These are phyloP conservation scores for Pichia phayaonensis DNA, from an alignment of 805 yeast species.

Conservation along the genomic window DNA sequence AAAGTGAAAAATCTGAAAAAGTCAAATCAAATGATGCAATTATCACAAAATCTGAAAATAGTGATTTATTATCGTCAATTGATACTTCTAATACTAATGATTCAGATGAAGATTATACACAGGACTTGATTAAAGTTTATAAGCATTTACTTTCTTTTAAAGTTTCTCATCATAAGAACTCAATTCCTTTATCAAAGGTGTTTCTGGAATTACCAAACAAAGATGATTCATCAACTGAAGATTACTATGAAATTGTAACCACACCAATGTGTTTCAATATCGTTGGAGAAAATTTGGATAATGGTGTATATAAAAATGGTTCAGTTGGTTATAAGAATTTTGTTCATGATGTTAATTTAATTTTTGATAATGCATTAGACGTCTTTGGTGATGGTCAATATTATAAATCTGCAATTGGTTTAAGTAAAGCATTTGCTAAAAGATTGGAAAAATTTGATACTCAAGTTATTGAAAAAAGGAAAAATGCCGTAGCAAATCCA, in stretches of 20 bases:
- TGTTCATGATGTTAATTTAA: conserved; percentile 47
- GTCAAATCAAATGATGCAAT: not conserved
- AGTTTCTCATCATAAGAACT: conserved; percentile 16
- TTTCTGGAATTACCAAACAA: conserved; percentile 69
- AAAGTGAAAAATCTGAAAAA: not conserved
- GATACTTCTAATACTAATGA: conserved; percentile 1
- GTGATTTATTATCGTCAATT: not conserved
- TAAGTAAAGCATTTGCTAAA: conserved; percentile 45
- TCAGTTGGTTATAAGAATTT: conserved; percentile 50
- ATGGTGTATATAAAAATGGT: conserved; percentile 41
- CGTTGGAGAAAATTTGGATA: conserved; percentile 45
- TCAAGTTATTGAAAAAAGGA: conserved; percentile 15
- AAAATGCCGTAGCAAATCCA: not conserved
- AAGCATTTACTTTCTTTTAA: conserved; percentile 12
- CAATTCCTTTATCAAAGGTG: conserved; percentile 31
- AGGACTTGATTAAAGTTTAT: conserved; percentile 9
- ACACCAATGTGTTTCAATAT: conserved; percentile 67
- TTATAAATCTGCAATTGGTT: conserved; percentile 58
- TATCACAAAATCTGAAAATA: not conserved
- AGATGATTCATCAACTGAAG: conserved; percentile 46
- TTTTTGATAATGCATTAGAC: conserved; percentile 71
- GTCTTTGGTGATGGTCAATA: conserved; percentile 75
- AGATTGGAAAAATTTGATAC: conserved; percentile 30
- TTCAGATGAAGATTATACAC: conserved; percentile 11
- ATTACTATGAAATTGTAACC: conserved; percentile 64